Evolutionary conservation across 331 rosid genomes (phyloP).

Genomic region (Pyrus hybrid): DNA sequence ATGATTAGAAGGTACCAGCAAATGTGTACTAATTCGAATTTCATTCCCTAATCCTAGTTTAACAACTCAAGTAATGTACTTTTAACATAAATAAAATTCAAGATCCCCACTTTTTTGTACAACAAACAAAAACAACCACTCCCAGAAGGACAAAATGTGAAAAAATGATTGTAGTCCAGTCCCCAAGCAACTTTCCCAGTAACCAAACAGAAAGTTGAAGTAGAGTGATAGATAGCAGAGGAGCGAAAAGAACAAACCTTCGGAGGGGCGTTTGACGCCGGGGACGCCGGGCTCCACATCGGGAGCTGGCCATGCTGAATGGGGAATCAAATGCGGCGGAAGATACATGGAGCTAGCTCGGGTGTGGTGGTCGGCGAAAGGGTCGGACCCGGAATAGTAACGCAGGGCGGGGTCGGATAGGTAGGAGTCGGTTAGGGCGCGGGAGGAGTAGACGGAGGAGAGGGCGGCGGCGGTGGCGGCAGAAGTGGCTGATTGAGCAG

Average conservation of each 20-base stretch:
- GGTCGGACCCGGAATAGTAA: not conserved
- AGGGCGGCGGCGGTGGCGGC: not conserved
- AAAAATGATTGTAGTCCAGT: not conserved
- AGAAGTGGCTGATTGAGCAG: constrained; percentile 16
- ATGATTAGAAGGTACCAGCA: not conserved
- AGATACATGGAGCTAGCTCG: constrained; percentile 21
- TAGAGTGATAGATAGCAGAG: not conserved
- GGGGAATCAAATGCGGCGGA: constrained; percentile 18
- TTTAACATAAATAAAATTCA: not conserved
- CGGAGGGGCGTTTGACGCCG: constrained; percentile 67
- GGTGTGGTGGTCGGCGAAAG: not conserved
- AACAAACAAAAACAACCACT: not conserved
- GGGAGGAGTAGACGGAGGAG: constrained; percentile 2
- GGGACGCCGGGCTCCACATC: constrained; percentile 30
- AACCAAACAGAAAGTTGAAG: not conserved
- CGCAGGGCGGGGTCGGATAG: constrained; percentile 2
- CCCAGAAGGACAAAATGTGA: not conserved
- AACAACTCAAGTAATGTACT: not conserved
- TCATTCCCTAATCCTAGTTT: not conserved
- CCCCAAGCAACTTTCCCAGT: not conserved
- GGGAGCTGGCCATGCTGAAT: constrained; percentile 15
- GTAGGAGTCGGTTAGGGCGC: not conserved
- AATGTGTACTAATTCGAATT: not conserved
- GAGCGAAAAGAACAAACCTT: constrained; percentile 31
- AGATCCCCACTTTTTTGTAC: not conserved